These are phyloP conservation scores for Magnusiomyces sp. DNA, from an alignment of 1,139 yeast genomes.

Conservation along the genomic window DNA sequence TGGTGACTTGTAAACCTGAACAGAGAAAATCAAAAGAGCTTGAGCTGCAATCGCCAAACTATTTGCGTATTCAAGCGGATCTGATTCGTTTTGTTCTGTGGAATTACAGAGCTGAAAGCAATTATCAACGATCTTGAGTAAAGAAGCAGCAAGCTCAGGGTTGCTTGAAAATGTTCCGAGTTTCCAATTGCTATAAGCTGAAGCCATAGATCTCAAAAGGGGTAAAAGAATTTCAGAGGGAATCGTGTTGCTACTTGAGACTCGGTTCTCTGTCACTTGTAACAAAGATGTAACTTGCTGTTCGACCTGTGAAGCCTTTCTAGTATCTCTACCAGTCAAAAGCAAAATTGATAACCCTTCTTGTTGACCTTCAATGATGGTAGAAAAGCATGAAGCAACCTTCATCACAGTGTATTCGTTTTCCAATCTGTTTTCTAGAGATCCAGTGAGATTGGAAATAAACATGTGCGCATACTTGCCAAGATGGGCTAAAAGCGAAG, in stretches of 20 bases:
- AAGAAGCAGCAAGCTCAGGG: slow-evolving; percentile 8
- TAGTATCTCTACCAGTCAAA: slow-evolving; percentile 58
- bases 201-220: slow-evolving; percentile 26
- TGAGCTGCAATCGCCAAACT: slow-evolving; percentile 41
- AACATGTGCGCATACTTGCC: slow-evolving; percentile 59
- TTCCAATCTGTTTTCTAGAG: slow-evolving; percentile 53
- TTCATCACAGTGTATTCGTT: slow-evolving; percentile 48
- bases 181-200: slow-evolving; percentile 28
- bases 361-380: slow-evolving; percentile 70
- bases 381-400: slow-evolving; percentile 50
- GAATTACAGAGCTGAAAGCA: neutral
- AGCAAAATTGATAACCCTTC: slow-evolving; percentile 78
- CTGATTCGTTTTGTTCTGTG: slow-evolving; percentile 1
- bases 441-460: slow-evolving; percentile 49
- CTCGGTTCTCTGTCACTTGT: slow-evolving; percentile 50
- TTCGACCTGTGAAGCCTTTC: slow-evolving; percentile 27
- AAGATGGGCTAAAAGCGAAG: slow-evolving; percentile 74
- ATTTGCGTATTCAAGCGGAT: neutral
- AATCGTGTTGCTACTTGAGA: slow-evolving; percentile 20
- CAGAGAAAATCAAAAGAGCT: slow-evolving; percentile 66
- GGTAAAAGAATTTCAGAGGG: slow-evolving; percentile 6
- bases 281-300: slow-evolving; percentile 37
- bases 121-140: slow-evolving; percentile 7
- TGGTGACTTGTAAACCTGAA: slow-evolving; percentile 50
- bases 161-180: slow-evolving; percentile 9